Percentiles rank a stretch among this genome's conserved stretches.
These are phyloP conservation scores for Aspergillus luchuensis DNA, from an alignment of 2,329 filamentous ascomycete species.

Conservation along the genomic window DNA sequence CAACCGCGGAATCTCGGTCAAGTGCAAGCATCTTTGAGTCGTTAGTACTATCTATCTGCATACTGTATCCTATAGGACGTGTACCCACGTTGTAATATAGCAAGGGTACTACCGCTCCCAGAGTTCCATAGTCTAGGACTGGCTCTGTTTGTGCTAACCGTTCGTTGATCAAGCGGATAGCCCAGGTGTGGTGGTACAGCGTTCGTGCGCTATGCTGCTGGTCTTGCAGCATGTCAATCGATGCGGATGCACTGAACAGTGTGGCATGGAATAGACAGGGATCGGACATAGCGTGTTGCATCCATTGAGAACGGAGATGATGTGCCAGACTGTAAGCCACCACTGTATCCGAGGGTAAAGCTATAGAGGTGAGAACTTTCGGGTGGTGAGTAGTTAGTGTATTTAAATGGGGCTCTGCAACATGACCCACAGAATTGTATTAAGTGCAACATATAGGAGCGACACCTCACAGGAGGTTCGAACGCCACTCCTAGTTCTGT, in stretches of 20 bases:
- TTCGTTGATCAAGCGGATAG: conserved; percentile 3
- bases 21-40: background rate
- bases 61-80: too few relatives aligned
- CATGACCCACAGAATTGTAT: too few relatives aligned
- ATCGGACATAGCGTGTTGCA: background rate
- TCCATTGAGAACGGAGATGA: background rate
- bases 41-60: too few relatives aligned
- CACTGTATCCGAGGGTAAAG: too few relatives aligned
- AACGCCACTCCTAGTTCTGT: too few relatives aligned
- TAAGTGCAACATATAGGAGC: too few relatives aligned
- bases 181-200: conserved; percentile 1
- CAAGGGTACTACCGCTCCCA: conserved; percentile 3
- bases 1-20: background rate
- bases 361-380: too few relatives aligned
- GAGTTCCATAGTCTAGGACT: background rate
- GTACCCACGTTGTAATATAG: background rate
- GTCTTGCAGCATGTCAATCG: background rate
- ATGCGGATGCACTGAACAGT: background rate
- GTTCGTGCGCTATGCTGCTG: background rate
- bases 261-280: background rate
- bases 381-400: too few relatives aligned
- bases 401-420: too few relatives aligned
- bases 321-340: background rate
- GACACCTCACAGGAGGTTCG: too few relatives aligned
- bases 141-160: background rate